Conservation (phyloP, 1,284 basidiomycete genomes). For the Fomitopsis betulina region DNA sequence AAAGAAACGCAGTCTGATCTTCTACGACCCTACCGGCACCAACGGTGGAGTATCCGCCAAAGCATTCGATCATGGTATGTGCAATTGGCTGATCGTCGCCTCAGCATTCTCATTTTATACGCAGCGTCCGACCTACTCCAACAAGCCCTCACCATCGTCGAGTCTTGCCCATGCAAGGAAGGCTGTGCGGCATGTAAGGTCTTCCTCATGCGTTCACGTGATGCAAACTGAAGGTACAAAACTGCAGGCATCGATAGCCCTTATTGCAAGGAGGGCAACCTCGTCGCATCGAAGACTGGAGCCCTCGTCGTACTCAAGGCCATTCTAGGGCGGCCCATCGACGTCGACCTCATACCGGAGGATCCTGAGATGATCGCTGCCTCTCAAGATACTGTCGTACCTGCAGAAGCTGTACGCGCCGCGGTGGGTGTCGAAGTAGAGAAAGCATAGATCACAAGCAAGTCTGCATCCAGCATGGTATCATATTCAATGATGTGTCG, state of each 20-base stretch:
- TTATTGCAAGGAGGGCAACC: constrained; percentile 62
- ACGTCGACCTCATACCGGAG: constrained; percentile 35
- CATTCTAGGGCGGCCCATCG: constrained; percentile 53
- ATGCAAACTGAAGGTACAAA: not conserved
- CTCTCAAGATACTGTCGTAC: constrained; percentile 46
- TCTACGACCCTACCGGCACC: constrained; percentile 75
- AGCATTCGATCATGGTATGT: constrained; percentile 78
- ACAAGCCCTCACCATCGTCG: constrained; percentile 62
- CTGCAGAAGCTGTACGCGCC: constrained; percentile 44
- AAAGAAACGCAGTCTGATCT: constrained; percentile 58
- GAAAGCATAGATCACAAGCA: constrained; percentile 15
- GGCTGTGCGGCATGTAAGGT: constrained; percentile 74
- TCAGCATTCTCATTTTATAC: not conserved
- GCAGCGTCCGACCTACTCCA: constrained; percentile 58
- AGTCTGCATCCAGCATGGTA: not conserved
- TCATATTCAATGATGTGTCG: not conserved
- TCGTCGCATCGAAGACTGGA: constrained; percentile 69
- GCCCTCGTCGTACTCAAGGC: constrained; percentile 63
- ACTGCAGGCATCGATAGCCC: constrained; percentile 57
- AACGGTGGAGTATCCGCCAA: constrained; percentile 72
- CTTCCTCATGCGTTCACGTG: not conserved
- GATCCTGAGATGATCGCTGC: constrained; percentile 15
- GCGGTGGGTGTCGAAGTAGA: constrained; percentile 51
- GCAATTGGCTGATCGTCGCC: not conserved
- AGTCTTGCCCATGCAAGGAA: constrained; percentile 61